These are phyloP conservation scores for Climacium dendroides DNA, from an alignment of 225 moss, liverwort and hornwort species.

Conservation along the genomic window DNA sequence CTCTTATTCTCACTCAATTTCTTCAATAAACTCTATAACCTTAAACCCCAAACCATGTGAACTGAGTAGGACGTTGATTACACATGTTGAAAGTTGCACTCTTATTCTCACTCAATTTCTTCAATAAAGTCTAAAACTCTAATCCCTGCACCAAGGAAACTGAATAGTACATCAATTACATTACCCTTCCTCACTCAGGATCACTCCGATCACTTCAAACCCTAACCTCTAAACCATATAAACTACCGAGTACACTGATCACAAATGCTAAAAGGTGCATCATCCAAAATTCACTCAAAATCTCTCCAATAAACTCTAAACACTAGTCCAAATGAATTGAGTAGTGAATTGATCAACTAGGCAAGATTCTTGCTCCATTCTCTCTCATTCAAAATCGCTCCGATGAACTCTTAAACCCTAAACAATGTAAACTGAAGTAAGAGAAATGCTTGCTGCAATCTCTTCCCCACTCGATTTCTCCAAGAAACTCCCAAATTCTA, in stretches of 20 bases:
- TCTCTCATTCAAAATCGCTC: not conserved
- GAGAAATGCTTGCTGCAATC: not conserved
- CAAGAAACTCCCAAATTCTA: not conserved
- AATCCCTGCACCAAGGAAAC: not conserved
- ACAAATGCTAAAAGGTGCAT: not conserved
- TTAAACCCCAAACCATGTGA: not conserved
- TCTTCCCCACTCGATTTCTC: too few species aligned
- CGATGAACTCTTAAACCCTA: not conserved
- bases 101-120: not conserved
- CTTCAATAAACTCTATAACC: not conserved
- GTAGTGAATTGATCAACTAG: not conserved
- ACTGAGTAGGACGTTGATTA: not conserved
- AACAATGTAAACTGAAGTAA: too few species aligned
- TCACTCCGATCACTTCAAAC: not conserved
- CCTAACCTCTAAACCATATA: not conserved
- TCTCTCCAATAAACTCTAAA: not conserved
- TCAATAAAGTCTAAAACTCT: not conserved
- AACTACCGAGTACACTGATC: not conserved
- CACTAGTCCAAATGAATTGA: too few species aligned
- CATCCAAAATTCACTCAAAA: not conserved
- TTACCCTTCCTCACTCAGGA: not conserved
- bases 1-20: not conserved
- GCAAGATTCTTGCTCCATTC: too few species aligned
- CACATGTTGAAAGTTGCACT: too few species aligned
- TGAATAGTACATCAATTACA: not conserved